These are phyloP conservation scores for Platanthera zijinensis DNA, from an alignment of 106 monocot genomes.

Conservation along the genomic window DNA sequence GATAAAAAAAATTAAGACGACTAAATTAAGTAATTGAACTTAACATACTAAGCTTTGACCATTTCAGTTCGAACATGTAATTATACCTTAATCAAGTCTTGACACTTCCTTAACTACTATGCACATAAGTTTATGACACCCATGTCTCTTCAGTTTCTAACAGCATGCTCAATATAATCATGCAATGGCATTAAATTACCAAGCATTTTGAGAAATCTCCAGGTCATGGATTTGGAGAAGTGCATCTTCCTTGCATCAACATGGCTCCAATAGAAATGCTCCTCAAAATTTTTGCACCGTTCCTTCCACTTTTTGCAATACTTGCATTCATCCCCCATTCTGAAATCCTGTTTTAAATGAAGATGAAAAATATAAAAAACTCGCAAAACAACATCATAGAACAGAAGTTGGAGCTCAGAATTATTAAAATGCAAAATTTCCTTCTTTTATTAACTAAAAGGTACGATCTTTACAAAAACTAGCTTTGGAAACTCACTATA, in stretches of 20 bases:
- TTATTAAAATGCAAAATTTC: not conserved
- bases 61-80: not conserved
- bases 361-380: not conserved
- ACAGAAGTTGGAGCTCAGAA: not conserved
- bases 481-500: not conserved
- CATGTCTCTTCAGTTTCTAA: not conserved
- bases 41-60: not conserved
- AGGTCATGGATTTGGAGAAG: constrained; percentile 5
- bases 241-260: constrained; percentile 6
- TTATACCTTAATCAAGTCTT: not conserved
- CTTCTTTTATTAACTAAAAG: not conserved
- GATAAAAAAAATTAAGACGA: too few relatives aligned
- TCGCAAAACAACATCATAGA: not conserved
- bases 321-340: constrained; percentile 3
- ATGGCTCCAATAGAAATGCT: constrained; percentile 10
- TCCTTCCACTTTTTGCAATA: constrained; percentile 7
- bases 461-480: not conserved
- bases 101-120: not conserved
- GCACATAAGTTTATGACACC: not conserved
- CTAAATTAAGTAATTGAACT: too few relatives aligned
- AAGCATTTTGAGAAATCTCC: constrained; percentile 9
- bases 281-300: constrained; percentile 5
- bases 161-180: not conserved
- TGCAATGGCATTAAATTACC: not conserved
- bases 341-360: not conserved